phyloP scores from a whole-genome alignment of 768 basidiomycete species.

The Boletus bicolor region DNA sequence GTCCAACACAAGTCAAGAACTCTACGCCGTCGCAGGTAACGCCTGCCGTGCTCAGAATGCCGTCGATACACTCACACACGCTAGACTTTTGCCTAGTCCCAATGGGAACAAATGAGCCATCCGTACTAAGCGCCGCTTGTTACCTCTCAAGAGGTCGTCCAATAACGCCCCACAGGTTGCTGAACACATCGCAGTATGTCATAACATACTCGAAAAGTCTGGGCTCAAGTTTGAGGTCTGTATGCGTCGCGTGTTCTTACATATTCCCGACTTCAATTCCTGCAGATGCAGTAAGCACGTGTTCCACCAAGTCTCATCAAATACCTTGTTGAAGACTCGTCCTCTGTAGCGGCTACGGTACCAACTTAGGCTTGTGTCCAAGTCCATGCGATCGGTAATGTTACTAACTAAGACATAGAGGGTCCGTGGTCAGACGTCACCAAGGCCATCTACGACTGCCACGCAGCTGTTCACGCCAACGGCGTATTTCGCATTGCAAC shows the following conservation, averaged over 20 bases:
- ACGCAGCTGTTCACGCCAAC: constrained; percentile 76
- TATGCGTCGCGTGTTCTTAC: not conserved
- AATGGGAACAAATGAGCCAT: constrained; percentile 72
- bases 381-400: not conserved
- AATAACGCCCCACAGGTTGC: constrained; percentile 48
- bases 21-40: constrained; percentile 77
- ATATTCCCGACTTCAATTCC: not conserved
- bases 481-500: constrained; percentile 79
- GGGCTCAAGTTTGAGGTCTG: constrained; percentile 81
- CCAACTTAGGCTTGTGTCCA: constrained; percentile 64
- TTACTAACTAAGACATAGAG: constrained; percentile 38
- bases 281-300: constrained; percentile 39
- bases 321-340: constrained; percentile 28
- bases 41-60: not conserved
- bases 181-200: constrained; percentile 77
- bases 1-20: constrained; percentile 35
- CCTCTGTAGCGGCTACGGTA: constrained; percentile 75
- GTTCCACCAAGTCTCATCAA: constrained; percentile 19
- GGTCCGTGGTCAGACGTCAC: constrained; percentile 86
- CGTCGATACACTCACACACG: not conserved
- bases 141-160: not conserved
- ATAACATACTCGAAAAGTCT: constrained; percentile 75
- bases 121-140: constrained; percentile 43
- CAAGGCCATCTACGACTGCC: constrained; percentile 87
- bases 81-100: constrained; percentile 88